A percentile compares a stretch with the other conserved stretches of the same genome.
These are phyloP conservation scores for Thermoascus crustaceus DNA, from an alignment of 2,329 filamentous ascomycete genomes.

Conservation along the genomic window DNA sequence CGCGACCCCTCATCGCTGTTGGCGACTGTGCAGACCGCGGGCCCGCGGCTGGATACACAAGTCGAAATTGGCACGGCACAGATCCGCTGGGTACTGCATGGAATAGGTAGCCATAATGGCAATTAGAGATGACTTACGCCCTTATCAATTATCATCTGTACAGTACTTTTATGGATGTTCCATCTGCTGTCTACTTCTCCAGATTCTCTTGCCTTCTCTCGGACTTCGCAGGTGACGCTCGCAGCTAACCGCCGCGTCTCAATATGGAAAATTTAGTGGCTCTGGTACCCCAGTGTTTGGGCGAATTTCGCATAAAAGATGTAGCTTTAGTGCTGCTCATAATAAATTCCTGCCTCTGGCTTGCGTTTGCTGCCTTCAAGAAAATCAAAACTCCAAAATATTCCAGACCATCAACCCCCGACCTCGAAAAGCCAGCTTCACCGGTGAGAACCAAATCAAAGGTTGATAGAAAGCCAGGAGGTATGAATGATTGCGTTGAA, in stretches of 20 bases:
- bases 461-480: slow-evolving; percentile 37
- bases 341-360: slow-evolving; percentile 24
- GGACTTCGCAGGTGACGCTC: not conserved
- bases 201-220: not conserved
- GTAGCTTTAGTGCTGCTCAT: slow-evolving; percentile 24
- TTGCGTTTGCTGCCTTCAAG: slow-evolving; percentile 16
- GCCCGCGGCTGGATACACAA: slow-evolving; percentile 2
- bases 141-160: not conserved
- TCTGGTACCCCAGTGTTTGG: not conserved
- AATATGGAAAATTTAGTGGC: slow-evolving; percentile 2
- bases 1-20: slow-evolving; percentile 1
- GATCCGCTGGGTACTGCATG: not conserved
- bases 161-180: not conserved
- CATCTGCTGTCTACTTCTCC: not conserved
- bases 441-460: slow-evolving; percentile 18
- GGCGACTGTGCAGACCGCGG: too few relatives aligned
- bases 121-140: too few relatives aligned
- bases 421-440: slow-evolving; percentile 38
- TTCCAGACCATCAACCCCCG: slow-evolving; percentile 26
- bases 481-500: slow-evolving; percentile 23
- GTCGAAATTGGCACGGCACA: not conserved
- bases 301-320: slow-evolving; percentile 14
- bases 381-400: slow-evolving; percentile 16
- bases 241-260: not conserved
- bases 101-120: too few relatives aligned